Percentiles rank a stretch among this genome's conserved stretches.
Evolutionary conservation across 306 rosid species (phyloP).

Genomic region (Rosa multiflora): DNA sequence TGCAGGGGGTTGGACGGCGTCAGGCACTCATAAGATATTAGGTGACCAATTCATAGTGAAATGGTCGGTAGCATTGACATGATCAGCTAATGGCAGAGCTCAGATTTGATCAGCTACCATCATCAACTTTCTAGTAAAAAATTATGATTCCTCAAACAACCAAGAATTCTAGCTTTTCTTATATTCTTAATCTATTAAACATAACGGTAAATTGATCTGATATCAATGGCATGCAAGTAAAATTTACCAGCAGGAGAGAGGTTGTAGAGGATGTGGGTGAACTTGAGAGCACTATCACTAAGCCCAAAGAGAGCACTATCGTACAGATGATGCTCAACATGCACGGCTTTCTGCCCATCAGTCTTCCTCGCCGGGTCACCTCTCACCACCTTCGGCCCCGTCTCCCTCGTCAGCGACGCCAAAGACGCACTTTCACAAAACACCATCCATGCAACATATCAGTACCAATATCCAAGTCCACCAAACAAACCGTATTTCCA

Average conservation of each 20-base stretch:
- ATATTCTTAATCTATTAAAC: neutral
- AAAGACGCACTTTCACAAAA: constrained; percentile 63
- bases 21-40: neutral
- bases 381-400: constrained; percentile 82
- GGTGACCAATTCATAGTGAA: neutral
- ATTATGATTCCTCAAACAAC: neutral
- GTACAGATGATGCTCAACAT: constrained; percentile 36
- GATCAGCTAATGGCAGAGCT: neutral
- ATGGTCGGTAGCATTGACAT: neutral
- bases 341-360: constrained; percentile 31
- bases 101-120: neutral
- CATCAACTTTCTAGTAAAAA: neutral
- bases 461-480: neutral
- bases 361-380: constrained; percentile 68
- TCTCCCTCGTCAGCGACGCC: constrained; percentile 90
- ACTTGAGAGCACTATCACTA: constrained; percentile 84
- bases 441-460: neutral
- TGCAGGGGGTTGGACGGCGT: no score
- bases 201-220: neutral
- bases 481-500: neutral
- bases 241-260: constrained; percentile 85
- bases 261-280: constrained; percentile 87
- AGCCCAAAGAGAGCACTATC: constrained; percentile 55
- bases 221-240: neutral
- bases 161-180: neutral